Evolutionary conservation across 1,139 yeast genomes (phyloP).

Genomic region (Protomyces lactucae-debilis): DNA sequence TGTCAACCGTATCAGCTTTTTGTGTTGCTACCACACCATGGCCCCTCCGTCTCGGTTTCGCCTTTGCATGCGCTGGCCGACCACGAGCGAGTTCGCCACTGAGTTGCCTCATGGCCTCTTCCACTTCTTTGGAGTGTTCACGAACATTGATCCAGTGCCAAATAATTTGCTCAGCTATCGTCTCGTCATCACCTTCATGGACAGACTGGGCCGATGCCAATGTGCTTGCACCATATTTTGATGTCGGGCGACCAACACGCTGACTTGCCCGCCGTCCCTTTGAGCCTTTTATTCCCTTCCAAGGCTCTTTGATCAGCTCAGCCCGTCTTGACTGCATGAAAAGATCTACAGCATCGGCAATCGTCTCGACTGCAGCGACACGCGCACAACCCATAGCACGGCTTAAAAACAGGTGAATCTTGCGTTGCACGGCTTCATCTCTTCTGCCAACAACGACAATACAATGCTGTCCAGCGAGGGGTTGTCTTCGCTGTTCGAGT

Average conservation of each 20-base stretch:
- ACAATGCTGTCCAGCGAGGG: background rate
- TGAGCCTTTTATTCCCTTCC: too few relatives aligned
- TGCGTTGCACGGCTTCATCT: background rate
- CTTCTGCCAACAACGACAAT: slow-evolving; percentile 17
- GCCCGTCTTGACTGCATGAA: background rate
- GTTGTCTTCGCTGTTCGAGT: background rate
- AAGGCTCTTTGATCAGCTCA: too few relatives aligned
- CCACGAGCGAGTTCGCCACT: too few relatives aligned
- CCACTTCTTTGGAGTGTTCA: background rate
- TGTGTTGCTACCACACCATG: too few relatives aligned
- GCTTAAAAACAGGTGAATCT: slow-evolving; percentile 17
- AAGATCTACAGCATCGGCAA: background rate
- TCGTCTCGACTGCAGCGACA: background rate
- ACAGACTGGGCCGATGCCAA: background rate
- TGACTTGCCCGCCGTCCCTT: background rate
- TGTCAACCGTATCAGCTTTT: too few relatives aligned
- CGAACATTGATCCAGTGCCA: background rate
- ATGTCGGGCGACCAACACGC: background rate
- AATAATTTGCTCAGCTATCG: background rate
- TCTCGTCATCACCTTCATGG: background rate
- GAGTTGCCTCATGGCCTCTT: background rate
- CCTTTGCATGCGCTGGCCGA: too few relatives aligned
- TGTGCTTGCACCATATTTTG: background rate
- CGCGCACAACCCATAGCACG: slow-evolving; percentile 24
- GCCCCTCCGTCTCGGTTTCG: too few relatives aligned